phyloP scores from a whole-genome alignment of 176 grass and related monocot genomes.

The Cenchrus purpureus region DNA sequence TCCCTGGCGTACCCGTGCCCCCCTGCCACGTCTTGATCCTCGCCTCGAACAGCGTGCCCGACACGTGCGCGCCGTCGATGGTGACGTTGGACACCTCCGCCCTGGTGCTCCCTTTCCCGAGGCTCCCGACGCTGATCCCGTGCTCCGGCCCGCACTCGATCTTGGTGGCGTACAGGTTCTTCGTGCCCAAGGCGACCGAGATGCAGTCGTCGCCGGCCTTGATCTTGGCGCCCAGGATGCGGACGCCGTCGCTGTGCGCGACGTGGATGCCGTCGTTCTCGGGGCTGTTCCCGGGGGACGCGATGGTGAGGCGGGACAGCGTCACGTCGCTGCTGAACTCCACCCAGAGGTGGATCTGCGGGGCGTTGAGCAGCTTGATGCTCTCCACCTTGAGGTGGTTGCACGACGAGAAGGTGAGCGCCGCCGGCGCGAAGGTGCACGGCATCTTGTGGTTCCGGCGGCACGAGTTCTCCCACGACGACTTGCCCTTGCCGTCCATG shows the following conservation, averaged over 20 bases:
- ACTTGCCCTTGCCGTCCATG: constrained; percentile 49
- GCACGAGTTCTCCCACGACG: constrained; percentile 55
- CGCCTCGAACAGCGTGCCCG: background rate
- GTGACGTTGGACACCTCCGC: background rate
- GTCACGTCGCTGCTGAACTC: constrained; percentile 46
- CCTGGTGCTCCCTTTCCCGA: background rate
- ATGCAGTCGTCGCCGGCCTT: constrained; percentile 60
- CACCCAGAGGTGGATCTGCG: constrained; percentile 52
- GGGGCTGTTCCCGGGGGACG: constrained; percentile 33
- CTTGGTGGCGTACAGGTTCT: constrained; percentile 24
- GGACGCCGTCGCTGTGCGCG: background rate
- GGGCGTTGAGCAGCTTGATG: constrained; percentile 52
- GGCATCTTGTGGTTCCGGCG: constrained; percentile 3
- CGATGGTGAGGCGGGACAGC: constrained; percentile 41
- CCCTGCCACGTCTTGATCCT: background rate
- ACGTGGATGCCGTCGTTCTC: constrained; percentile 70
- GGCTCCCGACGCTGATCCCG: constrained; percentile 43
- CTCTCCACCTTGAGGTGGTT: background rate
- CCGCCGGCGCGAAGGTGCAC: constrained; percentile 20
- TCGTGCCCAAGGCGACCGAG: constrained; percentile 30
- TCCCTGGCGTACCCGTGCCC: background rate
- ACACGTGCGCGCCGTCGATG: background rate
- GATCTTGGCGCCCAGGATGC: constrained; percentile 46
- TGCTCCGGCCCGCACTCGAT: constrained; percentile 49
- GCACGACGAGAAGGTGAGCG: constrained; percentile 22